Conservation (phyloP, 2,329 filamentous ascomycete genomes). For the Fusarium papillatum region DNA sequence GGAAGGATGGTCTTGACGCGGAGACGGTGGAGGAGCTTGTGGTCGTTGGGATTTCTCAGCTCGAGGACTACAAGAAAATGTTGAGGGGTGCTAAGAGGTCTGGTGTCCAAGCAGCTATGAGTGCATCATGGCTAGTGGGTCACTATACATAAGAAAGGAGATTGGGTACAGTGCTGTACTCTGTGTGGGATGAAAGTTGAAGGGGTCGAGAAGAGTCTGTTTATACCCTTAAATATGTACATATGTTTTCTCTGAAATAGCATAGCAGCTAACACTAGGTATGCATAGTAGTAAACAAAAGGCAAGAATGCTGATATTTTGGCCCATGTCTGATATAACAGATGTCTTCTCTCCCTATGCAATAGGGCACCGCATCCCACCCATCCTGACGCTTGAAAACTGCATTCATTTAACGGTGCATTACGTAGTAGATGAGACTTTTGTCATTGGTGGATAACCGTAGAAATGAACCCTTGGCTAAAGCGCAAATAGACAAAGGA, state of each 20-base stretch:
- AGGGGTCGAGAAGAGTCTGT: background rate
- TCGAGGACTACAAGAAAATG: slow-evolving; percentile 9
- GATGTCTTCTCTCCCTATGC: background rate
- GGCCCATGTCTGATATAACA: background rate
- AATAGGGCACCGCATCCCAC: background rate
- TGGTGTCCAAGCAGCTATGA: background rate
- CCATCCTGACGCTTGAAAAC: background rate
- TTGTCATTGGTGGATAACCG: background rate
- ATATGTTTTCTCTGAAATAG: background rate
- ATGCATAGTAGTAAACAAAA: background rate
- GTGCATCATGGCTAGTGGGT: slow-evolving; percentile 8
- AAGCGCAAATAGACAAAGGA: background rate
- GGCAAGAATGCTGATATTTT: background rate
- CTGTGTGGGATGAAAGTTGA: background rate
- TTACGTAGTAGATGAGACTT: background rate
- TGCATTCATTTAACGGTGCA: background rate
- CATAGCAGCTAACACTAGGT: background rate
- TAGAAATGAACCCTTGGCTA: background rate
- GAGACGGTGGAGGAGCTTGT: slow-evolving; percentile 10
- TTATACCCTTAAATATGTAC: background rate
- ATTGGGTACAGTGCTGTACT: background rate
- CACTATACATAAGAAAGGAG: background rate
- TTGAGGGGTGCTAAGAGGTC: slow-evolving; percentile 1
- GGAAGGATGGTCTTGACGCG: background rate
- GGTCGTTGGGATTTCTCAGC: slow-evolving; percentile 7